Evolutionary conservation across 306 rosid species (phyloP).

Genomic region (Abrus pulchellus): DNA sequence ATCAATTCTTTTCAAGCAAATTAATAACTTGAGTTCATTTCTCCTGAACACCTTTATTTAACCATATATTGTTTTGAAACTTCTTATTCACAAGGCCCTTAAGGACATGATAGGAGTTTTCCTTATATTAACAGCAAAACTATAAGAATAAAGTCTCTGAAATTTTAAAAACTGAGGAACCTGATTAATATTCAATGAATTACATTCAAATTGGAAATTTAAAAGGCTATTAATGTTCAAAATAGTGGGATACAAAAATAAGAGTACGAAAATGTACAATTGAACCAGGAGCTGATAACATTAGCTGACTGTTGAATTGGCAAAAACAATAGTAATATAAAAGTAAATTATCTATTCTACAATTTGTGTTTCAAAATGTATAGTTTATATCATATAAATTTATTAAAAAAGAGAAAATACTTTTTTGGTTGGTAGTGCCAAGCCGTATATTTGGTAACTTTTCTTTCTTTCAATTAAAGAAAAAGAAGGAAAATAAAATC

Average conservation of each 20-base stretch:
- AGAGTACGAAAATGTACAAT: too few relatives aligned
- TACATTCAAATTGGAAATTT: neutral
- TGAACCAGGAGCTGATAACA: neutral
- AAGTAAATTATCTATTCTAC: neutral
- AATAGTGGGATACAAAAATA: neutral
- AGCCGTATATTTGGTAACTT: neutral
- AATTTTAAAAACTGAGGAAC: too few relatives aligned
- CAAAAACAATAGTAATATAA: neutral
- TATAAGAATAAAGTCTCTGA: too few relatives aligned
- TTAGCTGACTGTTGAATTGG: neutral
- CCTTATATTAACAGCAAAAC: too few relatives aligned
- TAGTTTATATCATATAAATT: neutral
- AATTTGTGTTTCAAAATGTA: neutral
- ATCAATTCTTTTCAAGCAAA: too few relatives aligned
- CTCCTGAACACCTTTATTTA: too few relatives aligned
- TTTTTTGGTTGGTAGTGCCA: neutral
- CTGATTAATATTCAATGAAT: neutral
- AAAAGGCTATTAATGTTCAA: neutral
- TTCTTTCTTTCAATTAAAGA: constrained; percentile 2
- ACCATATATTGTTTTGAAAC: too few relatives aligned
- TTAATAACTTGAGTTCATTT: too few relatives aligned
- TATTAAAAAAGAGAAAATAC: neutral
- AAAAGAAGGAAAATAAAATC: neutral
- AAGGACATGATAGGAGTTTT: too few relatives aligned
- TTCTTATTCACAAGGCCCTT: too few relatives aligned